Conservation (phyloP, 1,139 yeast species). For the Kodamaea arcana region DNA sequence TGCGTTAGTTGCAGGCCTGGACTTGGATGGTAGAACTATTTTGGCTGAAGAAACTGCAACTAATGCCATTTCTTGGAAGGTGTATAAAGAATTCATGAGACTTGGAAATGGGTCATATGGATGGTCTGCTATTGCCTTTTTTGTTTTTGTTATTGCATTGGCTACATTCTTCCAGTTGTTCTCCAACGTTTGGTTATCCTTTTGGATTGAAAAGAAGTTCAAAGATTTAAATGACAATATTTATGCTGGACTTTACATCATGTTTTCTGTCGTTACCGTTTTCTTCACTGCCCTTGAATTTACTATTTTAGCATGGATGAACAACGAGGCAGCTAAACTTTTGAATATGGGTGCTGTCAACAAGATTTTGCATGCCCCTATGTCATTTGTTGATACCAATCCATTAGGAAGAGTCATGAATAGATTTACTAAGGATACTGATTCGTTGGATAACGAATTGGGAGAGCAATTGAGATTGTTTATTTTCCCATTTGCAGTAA, state of each 20-base stretch:
- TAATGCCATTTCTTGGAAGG: constrained; percentile 29
- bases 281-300: constrained; percentile 49
- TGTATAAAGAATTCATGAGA: constrained; percentile 45
- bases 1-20: constrained; percentile 1
- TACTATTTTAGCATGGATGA: constrained; percentile 51
- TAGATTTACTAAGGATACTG: constrained; percentile 55
- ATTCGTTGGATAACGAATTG: constrained; percentile 44
- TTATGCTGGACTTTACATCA: constrained; percentile 29
- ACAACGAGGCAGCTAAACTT: constrained; percentile 38
- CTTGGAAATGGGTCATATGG: constrained; percentile 53
- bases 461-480: constrained; percentile 44
- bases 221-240: constrained; percentile 14
- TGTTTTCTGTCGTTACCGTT: constrained; percentile 36
- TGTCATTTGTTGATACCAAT: constrained; percentile 43
- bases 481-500: constrained; percentile 36
- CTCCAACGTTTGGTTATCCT: constrained; percentile 37
- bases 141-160: constrained; percentile 17
- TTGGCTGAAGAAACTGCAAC: constrained; percentile 38
- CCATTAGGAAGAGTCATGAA: constrained; percentile 46
- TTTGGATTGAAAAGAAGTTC: constrained; percentile 32
- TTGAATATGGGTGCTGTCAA: constrained; percentile 37
- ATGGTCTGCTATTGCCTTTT: constrained; percentile 30
- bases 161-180: constrained; percentile 25
- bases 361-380: constrained; percentile 40
- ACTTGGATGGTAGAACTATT: constrained; percentile 22